Conservation (phyloP, 2,329 filamentous ascomycete species). For the Epichloe uncinata region DNA sequence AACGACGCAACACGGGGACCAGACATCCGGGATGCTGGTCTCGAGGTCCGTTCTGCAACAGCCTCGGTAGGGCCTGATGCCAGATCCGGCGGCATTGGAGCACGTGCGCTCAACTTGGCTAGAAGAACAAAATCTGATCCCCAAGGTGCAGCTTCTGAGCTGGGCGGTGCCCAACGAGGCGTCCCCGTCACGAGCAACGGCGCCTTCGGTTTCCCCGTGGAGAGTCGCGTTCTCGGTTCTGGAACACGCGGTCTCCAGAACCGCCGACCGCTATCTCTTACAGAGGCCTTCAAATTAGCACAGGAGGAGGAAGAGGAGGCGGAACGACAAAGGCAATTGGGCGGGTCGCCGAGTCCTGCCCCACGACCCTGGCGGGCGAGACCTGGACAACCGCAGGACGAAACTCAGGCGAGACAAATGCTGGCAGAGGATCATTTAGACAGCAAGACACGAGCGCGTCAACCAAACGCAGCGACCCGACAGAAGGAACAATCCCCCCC, state of each 20-base stretch:
- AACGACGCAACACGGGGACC: slow-evolving; percentile 12
- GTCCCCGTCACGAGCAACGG: slow-evolving; percentile 7
- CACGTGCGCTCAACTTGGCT: neutral
- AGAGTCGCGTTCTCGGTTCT: slow-evolving; percentile 22
- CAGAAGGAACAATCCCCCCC: slow-evolving; percentile 5
- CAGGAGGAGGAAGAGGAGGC: slow-evolving; percentile 18
- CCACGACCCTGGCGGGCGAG: slow-evolving; percentile 30
- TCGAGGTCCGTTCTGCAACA: neutral
- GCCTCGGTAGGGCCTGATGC: slow-evolving; percentile 3
- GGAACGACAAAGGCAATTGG: slow-evolving; percentile 15
- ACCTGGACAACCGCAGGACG: slow-evolving; percentile 15
- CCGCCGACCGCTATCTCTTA: slow-evolving; percentile 24
- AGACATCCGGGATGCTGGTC: slow-evolving; percentile 4
- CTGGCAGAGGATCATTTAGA: slow-evolving; percentile 19
- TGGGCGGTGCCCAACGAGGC: slow-evolving; percentile 3
- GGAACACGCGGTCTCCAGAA: slow-evolving; percentile 14
- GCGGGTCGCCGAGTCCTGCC: slow-evolving; percentile 38
- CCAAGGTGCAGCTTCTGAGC: slow-evolving; percentile 7
- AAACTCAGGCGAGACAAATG: slow-evolving; percentile 16
- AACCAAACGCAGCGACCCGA: slow-evolving; percentile 7
- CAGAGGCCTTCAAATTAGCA: slow-evolving; percentile 27
- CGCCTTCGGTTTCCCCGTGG: slow-evolving; percentile 15
- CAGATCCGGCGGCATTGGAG: neutral
- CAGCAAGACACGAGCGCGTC: slow-evolving; percentile 10
- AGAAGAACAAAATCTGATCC: slow-evolving; percentile 16